phyloP scores from a whole-genome alignment of 2,329 filamentous ascomycete species.

The Diaporthe nobilis region DNA sequence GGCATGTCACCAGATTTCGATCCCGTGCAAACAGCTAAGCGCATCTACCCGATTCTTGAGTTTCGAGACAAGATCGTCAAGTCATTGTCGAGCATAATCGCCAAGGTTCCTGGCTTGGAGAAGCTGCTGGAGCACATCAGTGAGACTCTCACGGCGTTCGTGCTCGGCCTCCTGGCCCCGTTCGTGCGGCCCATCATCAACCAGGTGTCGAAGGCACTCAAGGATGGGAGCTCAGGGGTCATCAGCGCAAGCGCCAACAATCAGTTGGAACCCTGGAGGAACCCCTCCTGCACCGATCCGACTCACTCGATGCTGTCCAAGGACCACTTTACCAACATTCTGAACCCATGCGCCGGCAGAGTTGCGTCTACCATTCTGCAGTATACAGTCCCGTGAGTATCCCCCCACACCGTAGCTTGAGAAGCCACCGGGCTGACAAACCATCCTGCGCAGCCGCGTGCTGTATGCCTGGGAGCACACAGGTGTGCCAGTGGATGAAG shows the following conservation, averaged over 20 bases:
- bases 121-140: conserved; percentile 93
- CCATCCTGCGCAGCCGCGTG: conserved; percentile 69
- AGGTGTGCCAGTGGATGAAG: conserved; percentile 84
- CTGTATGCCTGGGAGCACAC: conserved; percentile 95
- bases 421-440: conserved; percentile 44
- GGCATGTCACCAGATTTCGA: conserved; percentile 85
- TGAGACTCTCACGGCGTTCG: conserved; percentile 91
- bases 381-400: conserved; percentile 82
- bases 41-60: conserved; percentile 95
- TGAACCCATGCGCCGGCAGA: conserved; percentile 83
- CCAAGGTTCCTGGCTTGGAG: conserved; percentile 93
- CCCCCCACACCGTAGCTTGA: background rate
- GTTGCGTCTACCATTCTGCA: conserved; percentile 83
- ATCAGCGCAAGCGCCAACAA: conserved; percentile 78
- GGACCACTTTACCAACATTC: conserved; percentile 85
- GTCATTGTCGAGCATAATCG: conserved; percentile 85
- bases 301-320: conserved; percentile 88
- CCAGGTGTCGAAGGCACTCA: conserved; percentile 85
- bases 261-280: conserved; percentile 85
- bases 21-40: conserved; percentile 78
- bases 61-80: conserved; percentile 96
- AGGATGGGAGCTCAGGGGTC: conserved; percentile 84
- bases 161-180: conserved; percentile 90
- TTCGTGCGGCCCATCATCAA: conserved; percentile 94
- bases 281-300: conserved; percentile 81